Conservation (phyloP, 768 basidiomycete genomes). For the Amanita pseudoporphyria region DNA sequence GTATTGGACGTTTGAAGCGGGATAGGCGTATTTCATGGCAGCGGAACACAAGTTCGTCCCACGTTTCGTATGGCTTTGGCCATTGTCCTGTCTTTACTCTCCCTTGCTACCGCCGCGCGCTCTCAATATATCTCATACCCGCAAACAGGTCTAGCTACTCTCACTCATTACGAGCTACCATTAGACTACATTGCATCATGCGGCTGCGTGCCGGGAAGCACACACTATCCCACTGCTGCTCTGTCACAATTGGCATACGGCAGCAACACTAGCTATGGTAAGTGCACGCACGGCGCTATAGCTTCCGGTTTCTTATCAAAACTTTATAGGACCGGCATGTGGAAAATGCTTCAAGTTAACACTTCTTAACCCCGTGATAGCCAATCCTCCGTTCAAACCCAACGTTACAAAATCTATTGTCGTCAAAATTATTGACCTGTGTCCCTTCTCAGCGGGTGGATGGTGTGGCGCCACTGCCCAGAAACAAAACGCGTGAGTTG, state of each 20-base stretch:
- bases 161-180: slow-evolving; percentile 67
- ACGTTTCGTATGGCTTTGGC: slow-evolving; percentile 6
- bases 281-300: not conserved
- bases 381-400: slow-evolving; percentile 64
- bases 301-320: not conserved
- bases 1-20: slow-evolving; percentile 42
- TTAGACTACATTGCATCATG: slow-evolving; percentile 57
- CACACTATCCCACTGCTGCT: slow-evolving; percentile 71
- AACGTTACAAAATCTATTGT: slow-evolving; percentile 48
- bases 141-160: slow-evolving; percentile 51
- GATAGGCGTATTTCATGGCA: slow-evolving; percentile 60
- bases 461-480: slow-evolving; percentile 64
- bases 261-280: slow-evolving; percentile 57
- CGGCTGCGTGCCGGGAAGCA: slow-evolving; percentile 62
- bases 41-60: slow-evolving; percentile 4
- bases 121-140: slow-evolving; percentile 58
- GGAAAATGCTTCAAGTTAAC: slow-evolving; percentile 77
- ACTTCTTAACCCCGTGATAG: slow-evolving; percentile 55
- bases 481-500: slow-evolving; percentile 58
- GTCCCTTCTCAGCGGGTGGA: slow-evolving; percentile 49
- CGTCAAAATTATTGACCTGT: slow-evolving; percentile 75
- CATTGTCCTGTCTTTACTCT: slow-evolving; percentile 11
- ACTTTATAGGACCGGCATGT: slow-evolving; percentile 51
- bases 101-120: slow-evolving; percentile 7
- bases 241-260: slow-evolving; percentile 75